phyloP scores from a whole-genome alignment of 345 rosid genomes.

The Citrus medica region DNA sequence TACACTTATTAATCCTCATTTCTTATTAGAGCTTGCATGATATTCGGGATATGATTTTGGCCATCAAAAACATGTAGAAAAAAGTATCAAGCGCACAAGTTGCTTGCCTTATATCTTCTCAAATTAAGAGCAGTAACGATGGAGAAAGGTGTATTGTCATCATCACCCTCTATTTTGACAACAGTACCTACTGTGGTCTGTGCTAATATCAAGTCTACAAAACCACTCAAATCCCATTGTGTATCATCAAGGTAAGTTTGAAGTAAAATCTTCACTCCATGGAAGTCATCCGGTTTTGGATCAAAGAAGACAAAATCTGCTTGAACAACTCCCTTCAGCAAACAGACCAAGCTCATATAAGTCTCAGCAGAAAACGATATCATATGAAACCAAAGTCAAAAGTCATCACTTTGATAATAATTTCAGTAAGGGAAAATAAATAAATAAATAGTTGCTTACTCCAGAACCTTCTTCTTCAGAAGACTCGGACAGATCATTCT shows the following conservation, averaged over 20 bases:
- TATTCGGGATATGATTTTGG: not conserved
- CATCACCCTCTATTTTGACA: conserved; percentile 77
- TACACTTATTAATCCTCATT: not conserved
- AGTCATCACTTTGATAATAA: not conserved
- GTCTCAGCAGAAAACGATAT: not conserved
- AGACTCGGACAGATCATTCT: conserved; percentile 32
- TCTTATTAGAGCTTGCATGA: not conserved
- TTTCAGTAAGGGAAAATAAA: not conserved
- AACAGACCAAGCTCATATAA: not conserved
- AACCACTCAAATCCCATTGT: conserved; percentile 89
- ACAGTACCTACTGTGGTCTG: conserved; percentile 93
- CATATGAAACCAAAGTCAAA: not conserved
- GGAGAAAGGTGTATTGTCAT: conserved; percentile 62
- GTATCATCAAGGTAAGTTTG: conserved; percentile 64
- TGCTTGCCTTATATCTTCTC: conserved; percentile 71
- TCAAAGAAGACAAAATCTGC: conserved; percentile 93
- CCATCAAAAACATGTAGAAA: not conserved
- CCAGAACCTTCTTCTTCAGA: conserved; percentile 61
- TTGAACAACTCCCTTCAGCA: conserved; percentile 64
- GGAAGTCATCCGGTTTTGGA: conserved; percentile 76
- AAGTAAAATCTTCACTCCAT: conserved; percentile 69
- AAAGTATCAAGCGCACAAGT: not conserved
- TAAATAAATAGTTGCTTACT: conserved; percentile 29
- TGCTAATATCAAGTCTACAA: conserved; percentile 75
- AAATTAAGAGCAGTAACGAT: conserved; percentile 64